A percentile compares a stretch with the other conserved stretches of the same genome.
Conservation (phyloP, 2,329 filamentous ascomycete species). For the Talaromyces islandicus region DNA sequence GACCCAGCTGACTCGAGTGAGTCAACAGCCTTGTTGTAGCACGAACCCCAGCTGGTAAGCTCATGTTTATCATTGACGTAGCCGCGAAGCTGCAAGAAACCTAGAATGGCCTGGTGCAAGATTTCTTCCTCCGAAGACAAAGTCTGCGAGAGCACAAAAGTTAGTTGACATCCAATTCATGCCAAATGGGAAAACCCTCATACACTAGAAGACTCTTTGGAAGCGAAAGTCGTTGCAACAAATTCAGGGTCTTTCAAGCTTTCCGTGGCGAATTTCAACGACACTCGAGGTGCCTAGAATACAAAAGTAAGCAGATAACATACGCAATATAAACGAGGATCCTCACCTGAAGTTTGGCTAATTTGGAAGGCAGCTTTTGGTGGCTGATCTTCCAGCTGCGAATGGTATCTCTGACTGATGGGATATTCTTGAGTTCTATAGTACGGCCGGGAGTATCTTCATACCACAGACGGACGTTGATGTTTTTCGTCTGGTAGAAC, state of each 20-base stretch:
- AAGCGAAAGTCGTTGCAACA: slow-evolving; percentile 60
- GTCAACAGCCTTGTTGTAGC: slow-evolving; percentile 62
- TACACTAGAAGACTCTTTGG: slow-evolving; percentile 41
- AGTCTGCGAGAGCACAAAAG: slow-evolving; percentile 24
- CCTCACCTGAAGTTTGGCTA: slow-evolving; percentile 27
- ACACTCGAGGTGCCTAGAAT: slow-evolving; percentile 20
- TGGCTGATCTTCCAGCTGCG: slow-evolving; percentile 66
- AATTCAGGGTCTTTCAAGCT: slow-evolving; percentile 66
- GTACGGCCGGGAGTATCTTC: slow-evolving; percentile 59
- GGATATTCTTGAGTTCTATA: slow-evolving; percentile 57
- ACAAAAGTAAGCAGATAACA: neutral
- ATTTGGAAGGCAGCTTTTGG: slow-evolving; percentile 44
- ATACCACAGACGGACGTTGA: slow-evolving; percentile 80
- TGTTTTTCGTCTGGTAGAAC: slow-evolving; percentile 73
- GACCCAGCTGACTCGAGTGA: slow-evolving; percentile 1
- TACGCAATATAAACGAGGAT: neutral
- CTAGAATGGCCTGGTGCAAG: slow-evolving; percentile 71
- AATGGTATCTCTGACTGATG: slow-evolving; percentile 50
- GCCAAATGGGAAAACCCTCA: slow-evolving; percentile 5
- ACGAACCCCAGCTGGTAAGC: slow-evolving; percentile 77
- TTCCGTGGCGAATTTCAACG: slow-evolving; percentile 46
- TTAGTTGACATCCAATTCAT: neutral
- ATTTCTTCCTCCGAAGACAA: slow-evolving; percentile 65
- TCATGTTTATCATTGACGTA: slow-evolving; percentile 75
- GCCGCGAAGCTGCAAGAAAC: slow-evolving; percentile 80